Evolutionary conservation across 352 stramenopile genomes (phyloP), one percentile per base, ranked within the genome.

Genomic region (Phytopythium delawarense): DNA sequence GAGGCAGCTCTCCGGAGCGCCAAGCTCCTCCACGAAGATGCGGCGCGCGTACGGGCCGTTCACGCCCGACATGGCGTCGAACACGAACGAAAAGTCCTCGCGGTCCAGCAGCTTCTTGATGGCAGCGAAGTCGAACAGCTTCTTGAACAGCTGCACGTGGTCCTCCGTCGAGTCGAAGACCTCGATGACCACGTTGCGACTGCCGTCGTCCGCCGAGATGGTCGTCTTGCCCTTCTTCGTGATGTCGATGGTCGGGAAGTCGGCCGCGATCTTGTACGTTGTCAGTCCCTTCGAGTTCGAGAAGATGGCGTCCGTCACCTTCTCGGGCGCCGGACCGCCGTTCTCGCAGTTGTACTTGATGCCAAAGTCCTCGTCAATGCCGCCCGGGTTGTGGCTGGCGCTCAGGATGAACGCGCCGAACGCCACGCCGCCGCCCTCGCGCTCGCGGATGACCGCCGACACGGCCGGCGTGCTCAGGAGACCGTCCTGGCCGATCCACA

Each of bases 311-410:
- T 99, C 83, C 42, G 98, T 99, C 57, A 99, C 85, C 66, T 97
- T 95, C 78, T 99, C 97, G 8, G 94, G 92, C 21, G 97, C 97
- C 5, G 97, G 97, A 40, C 97, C 96, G 57, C 98, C 98, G 84
- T 99, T 99, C 70, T 97, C 91, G 57, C 74, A 96, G 81, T 99
- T 99, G 88, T 99, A 99, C 75, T 99, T 99, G 68, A 99, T 98
- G 57, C 98, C 98, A 72, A 99, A 99, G 80, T 99, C 97, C 74
- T 98, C 96, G 62, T 98, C 91, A 51, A 96, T 95, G 39, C 97
- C 98, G 72, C 97, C 98, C 40, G 98, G 97, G 84, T 99, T 99
- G 87, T 99, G 98, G 76, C 88, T 98, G 6, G 98, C 97, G 23
- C 96, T 99, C 55, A 99, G 68, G 54, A 99, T 98, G 69, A 99